Base-by-base conservation (phyloP, 176 grass and related monocot species). In the Oryza officinalis region DNA sequence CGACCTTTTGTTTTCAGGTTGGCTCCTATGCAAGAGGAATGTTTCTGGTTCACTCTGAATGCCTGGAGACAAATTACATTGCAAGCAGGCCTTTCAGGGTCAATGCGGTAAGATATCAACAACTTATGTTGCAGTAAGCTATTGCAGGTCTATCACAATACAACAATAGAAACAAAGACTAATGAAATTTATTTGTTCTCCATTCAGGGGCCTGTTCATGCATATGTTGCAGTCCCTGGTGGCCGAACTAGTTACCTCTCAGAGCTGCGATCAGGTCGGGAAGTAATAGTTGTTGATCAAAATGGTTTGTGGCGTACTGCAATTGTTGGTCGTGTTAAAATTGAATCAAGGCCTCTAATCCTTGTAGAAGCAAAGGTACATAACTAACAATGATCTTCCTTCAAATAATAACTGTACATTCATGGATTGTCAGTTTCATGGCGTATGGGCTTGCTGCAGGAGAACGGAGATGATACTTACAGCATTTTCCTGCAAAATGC, bases 1-100 rank as follows among this genome's bases (percentile, higher is more conserved):
- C 69, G 52, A 3, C 15, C 49, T 85, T 33, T 64, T 65, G 7
- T 74, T 76, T 90, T 81, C 67, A 98, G 93, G 91, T 98, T 75
- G 87, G 93, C 72, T 93, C 96, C 26, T 98, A 93, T 90, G 93
- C 88, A 6, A 90, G 88, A 61, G 88, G 93, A 63, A 89, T 96
- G 88, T 96, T 96, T 44, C 90, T 98, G 85, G 93, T 98, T 78
- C 96, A 98, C 52, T 98, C 91, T 57, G 96, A 98, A 94, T 98
- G 96, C 86, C 86, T 98, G 80, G 96, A 96, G 80, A 91, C 91
- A 35, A 94, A 87, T 65, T 98, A 98, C 65, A 98, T 98, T 87
- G 91, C 96, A 64, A 96, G 96, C 84, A 91, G 87, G 81, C 96
- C 96, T 86, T 98, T 98, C 74, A 88, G 96, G 79, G 89, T 98